Percentiles rank a stretch among this genome's conserved stretches.
Evolutionary conservation across 306 rosid genomes (phyloP).

Genomic region (Senna siamea): DNA sequence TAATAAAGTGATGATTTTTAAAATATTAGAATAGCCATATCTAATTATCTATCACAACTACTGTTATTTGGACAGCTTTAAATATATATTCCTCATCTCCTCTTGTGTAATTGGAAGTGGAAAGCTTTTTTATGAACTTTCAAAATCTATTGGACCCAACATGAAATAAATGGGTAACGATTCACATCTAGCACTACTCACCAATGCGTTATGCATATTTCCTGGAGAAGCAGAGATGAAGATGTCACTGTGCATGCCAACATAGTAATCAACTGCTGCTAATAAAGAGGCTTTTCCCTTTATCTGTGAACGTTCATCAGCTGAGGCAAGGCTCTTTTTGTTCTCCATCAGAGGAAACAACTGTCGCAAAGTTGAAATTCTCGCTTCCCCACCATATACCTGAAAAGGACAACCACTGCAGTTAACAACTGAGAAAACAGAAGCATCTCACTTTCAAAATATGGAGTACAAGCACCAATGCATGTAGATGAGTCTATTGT

Average conservation of each 20-base stretch:
- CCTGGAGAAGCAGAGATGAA: slow-evolving; percentile 99
- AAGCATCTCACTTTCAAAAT: slow-evolving; percentile 18
- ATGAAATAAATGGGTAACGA: no score
- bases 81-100: no score
- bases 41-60: no score
- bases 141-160: no score
- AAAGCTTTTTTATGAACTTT: no score
- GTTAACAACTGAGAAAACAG: slow-evolving; percentile 19
- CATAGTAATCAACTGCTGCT: slow-evolving; percentile 94
- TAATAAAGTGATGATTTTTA: not conserved
- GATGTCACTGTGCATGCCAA: slow-evolving; percentile 88
- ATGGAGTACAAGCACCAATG: slow-evolving; percentile 13
- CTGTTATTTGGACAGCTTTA: no score
- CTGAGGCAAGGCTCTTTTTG: slow-evolving; percentile 87
- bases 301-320: slow-evolving; percentile 68
- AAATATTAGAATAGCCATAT: not conserved
- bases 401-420: slow-evolving; percentile 41
- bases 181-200: slow-evolving; percentile 59
- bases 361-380: slow-evolving; percentile 73
- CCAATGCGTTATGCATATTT: slow-evolving; percentile 99
- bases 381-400: slow-evolving; percentile 96
- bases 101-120: no score
- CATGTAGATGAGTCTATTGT: slow-evolving; percentile 17
- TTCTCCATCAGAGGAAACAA: slow-evolving; percentile 91
- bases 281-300: slow-evolving; percentile 94